phyloP scores from a whole-genome alignment of 768 basidiomycete genomes.

The Podaxis carcinomalis region DNA sequence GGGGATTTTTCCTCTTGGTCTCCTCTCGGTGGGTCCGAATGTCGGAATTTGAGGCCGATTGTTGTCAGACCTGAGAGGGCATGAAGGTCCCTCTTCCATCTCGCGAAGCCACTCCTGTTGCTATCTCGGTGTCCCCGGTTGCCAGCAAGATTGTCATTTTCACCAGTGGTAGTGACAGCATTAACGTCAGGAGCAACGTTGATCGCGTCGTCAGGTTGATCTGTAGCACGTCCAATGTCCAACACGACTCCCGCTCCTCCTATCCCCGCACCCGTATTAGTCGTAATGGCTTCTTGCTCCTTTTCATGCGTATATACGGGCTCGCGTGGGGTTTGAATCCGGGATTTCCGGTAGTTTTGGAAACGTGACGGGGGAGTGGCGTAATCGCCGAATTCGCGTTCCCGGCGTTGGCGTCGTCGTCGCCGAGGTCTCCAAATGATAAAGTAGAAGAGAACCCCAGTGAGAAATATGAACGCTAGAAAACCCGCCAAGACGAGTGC shows the following conservation, averaged over 20 bases:
- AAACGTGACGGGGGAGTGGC: background rate
- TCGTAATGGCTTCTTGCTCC: background rate
- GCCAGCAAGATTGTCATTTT: background rate
- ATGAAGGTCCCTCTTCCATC: constrained; percentile 42
- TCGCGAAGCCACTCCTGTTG: constrained; percentile 32
- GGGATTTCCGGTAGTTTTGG: constrained; percentile 1
- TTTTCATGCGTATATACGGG: background rate
- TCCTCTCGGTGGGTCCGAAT: constrained; percentile 22
- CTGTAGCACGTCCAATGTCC: background rate
- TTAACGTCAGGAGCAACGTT: background rate
- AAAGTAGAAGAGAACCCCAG: constrained; percentile 37
- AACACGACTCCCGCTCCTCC: background rate
- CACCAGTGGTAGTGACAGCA: background rate
- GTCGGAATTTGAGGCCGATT: constrained; percentile 38
- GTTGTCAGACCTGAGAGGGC: constrained; percentile 26
- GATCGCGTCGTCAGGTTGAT: background rate
- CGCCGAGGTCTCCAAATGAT: constrained; percentile 45
- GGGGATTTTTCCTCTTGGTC: constrained; percentile 15
- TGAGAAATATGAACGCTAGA: constrained; percentile 44
- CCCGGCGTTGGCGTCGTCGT: constrained; percentile 20
- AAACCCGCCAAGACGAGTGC: constrained; percentile 57
- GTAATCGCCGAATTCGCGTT: constrained; percentile 8
- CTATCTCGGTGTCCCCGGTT: constrained; percentile 21
- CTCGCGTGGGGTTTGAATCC: background rate
- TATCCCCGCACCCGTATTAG: background rate